Percentiles rank a stretch among this genome's conserved stretches.
Evolutionary conservation across 179 eudicot species (phyloP).

Genomic region (Silene coronaria): DNA sequence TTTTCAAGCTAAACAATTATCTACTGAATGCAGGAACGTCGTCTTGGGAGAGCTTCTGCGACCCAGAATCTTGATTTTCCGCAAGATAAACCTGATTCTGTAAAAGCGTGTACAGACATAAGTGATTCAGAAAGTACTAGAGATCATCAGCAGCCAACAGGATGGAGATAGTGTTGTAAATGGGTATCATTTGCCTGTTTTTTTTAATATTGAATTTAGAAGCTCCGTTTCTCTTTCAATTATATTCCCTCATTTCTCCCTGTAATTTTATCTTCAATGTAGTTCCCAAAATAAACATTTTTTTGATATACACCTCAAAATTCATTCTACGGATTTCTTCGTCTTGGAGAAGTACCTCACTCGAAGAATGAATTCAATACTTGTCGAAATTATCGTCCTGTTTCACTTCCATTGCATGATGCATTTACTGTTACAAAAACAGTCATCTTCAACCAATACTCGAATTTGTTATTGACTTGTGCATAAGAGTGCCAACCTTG

Average conservation of each 20-base stretch:
- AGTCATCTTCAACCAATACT: constrained; percentile 12
- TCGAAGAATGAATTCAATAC: constrained; percentile 12
- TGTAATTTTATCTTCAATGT: constrained; percentile 32
- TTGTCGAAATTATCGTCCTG: not conserved
- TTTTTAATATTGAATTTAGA: constrained; percentile 19
- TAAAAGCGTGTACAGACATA: constrained; percentile 36
- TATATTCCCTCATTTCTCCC: constrained; percentile 23
- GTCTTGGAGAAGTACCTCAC: not conserved
- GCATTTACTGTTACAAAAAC: not conserved
- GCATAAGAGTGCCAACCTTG: not conserved
- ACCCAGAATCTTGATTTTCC: constrained; percentile 26
- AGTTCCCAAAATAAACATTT: constrained; percentile 19
- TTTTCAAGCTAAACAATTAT: not conserved
- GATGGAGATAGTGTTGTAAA: constrained; percentile 44
- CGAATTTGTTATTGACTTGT: constrained; percentile 11
- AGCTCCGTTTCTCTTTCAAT: constrained; percentile 21
- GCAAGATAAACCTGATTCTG: constrained; percentile 29
- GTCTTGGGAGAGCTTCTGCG: constrained; percentile 38
- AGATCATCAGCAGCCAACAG: constrained; percentile 33
- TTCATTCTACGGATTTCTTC: constrained; percentile 18
- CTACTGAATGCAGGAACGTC: constrained; percentile 46
- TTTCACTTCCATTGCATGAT: not conserved
- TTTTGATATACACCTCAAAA: constrained; percentile 15
- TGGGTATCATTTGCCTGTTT: constrained; percentile 26
- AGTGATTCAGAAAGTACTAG: constrained; percentile 52